Evolutionary conservation across 2,329 filamentous ascomycete species (phyloP).

Genomic region (Fusarium continuum): DNA sequence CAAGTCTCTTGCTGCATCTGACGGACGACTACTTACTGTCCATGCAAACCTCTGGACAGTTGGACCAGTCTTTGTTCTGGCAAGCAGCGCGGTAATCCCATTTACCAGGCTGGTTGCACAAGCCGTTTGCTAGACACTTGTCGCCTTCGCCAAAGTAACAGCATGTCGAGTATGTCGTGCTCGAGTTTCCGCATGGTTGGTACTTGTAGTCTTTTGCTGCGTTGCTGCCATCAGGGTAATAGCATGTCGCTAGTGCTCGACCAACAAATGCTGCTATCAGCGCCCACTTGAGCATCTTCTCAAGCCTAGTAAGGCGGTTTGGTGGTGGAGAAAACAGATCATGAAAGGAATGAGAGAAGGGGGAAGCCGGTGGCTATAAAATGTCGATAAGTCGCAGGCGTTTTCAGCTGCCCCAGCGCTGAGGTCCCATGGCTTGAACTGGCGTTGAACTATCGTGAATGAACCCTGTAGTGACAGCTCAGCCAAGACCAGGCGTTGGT

Average conservation of each 20-base stretch:
- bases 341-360: neutral
- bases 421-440: conserved; percentile 30
- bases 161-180: conserved; percentile 29
- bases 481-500: conserved; percentile 9
- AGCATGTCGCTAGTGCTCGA: conserved; percentile 21
- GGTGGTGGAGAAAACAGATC: too few relatives aligned
- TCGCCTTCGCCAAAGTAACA: conserved; percentile 40
- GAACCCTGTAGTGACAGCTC: neutral
- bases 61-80: conserved; percentile 36
- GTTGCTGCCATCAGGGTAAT: conserved; percentile 36
- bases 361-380: neutral
- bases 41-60: conserved; percentile 34
- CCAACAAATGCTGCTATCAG: neutral
- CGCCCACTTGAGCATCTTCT: conserved; percentile 2
- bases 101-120: conserved; percentile 24
- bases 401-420: conserved; percentile 12
- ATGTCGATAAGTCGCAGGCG: neutral
- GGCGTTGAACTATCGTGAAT: conserved; percentile 46
- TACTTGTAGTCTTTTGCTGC: conserved; percentile 36
- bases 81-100: conserved; percentile 36
- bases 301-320: neutral
- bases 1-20: accelerated
- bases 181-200: conserved; percentile 30
- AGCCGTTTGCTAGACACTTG: conserved; percentile 32
- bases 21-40: conserved; percentile 10